phyloP scores from a whole-genome alignment of 1,284 basidiomycete species.

The Porodaedalea pini region DNA sequence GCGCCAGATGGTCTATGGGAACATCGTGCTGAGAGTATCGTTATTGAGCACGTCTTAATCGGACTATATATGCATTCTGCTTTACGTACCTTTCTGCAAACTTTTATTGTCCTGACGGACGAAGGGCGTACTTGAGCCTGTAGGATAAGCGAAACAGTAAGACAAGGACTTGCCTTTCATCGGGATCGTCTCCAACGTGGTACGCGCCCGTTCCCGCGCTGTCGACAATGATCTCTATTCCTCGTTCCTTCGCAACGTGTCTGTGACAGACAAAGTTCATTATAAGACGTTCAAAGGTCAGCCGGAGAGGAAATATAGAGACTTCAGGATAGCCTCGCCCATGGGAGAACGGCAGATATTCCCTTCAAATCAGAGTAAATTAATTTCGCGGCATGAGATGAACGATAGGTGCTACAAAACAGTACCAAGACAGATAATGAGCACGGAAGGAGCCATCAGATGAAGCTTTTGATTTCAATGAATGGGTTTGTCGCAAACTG shows the following conservation, averaged over 20 bases:
- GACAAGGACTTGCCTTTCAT: slow-evolving; percentile 46
- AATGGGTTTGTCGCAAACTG: too few relatives aligned
- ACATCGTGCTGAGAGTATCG: slow-evolving; percentile 47
- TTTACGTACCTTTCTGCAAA: slow-evolving; percentile 55
- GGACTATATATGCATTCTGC: neutral
- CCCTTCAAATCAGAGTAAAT: slow-evolving; percentile 34
- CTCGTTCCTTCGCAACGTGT: slow-evolving; percentile 58
- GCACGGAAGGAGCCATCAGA: slow-evolving; percentile 40
- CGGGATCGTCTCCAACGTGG: slow-evolving; percentile 70
- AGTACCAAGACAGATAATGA: slow-evolving; percentile 59
- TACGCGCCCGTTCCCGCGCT: slow-evolving; percentile 72
- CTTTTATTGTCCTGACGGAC: slow-evolving; percentile 25
- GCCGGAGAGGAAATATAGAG: neutral
- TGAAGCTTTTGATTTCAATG: too few relatives aligned
- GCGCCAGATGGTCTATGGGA: slow-evolving; percentile 56
- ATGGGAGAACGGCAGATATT: slow-evolving; percentile 80
- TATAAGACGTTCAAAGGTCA: neutral
- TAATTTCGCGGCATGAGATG: neutral
- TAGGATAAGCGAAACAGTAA: neutral
- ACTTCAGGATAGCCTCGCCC: slow-evolving; percentile 69
- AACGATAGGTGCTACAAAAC: too few relatives aligned
- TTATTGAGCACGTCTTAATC: neutral
- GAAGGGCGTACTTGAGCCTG: neutral
- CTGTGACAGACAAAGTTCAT: neutral
- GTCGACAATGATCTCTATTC: slow-evolving; percentile 61